Base-by-base conservation (phyloP, 306 rosid genomes). In the Fragaria ananassa region DNA sequence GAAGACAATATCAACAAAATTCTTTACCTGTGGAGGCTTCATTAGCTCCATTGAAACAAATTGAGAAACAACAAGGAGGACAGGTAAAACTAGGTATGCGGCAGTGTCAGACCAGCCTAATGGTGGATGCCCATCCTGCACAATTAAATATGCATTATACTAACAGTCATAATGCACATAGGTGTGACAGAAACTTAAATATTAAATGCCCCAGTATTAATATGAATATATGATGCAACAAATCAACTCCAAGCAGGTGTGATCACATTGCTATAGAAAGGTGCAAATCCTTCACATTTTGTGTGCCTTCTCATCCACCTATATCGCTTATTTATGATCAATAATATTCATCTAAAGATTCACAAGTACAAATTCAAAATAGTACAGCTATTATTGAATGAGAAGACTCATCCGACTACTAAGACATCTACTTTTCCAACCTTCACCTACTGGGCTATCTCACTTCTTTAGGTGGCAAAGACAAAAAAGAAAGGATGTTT, bases 61-160 rank as follows among this genome's bases (percentile, higher is more conserved):
- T 74, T 96, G 99, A 83, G 96, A 88, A 80, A 78, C 82, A 74
- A 96, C 81, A 50, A 96, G 98, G 79, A 96, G 99, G 74, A 92
- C 79, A 35, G 99, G 99, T 84, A 96, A 89, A 83, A 92, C 92
- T 73, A 96, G 98, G 85, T 96, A 92, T 72, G 97, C 97, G 54
- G 83, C 92, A 65, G 99, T 92, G 76, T 96, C 96, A 4, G 74
- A 18, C 99, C 99, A 96, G 75, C 98, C 99, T 85, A 96, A 81
- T 76, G 99, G 99, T 79, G 99, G 99, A 80, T 92, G 99, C 34
- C 99, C 99, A 78, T 96, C 99, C 99, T 96, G 88, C 79, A 84
- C 25, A 54, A 76, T 68, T 85, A 76, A 69, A 46, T 63, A 51
- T 29, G 46, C 57, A 62, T 77, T 58, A 76, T 61, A 68, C 46